Evolutionary conservation across 768 basidiomycete genomes (phyloP), one percentile per base, ranked within the genome.

Genomic region (Leccinum rimulosum): DNA sequence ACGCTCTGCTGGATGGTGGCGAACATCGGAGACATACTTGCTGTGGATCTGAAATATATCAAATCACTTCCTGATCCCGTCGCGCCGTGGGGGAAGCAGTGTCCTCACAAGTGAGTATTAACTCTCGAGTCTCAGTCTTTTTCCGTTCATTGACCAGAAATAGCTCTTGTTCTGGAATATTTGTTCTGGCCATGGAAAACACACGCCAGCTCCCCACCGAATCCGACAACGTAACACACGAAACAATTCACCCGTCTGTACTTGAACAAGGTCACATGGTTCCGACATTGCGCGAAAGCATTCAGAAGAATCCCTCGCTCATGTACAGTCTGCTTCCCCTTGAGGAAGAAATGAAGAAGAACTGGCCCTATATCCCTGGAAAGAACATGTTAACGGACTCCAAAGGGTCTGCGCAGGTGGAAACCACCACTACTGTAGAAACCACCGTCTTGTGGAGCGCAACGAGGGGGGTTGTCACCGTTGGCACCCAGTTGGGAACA

Each of bases 1-100:
- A 79, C 84, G 14, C 73, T 91, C 52, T 71, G 73, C 47, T 87
- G 86, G 86, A 86, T 88, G 84, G 78, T 77, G 55, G 81, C 85
- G 4, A 81, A 87, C 60, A 71, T 89, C 31, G 76, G 73, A 36
- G 76, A 80, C 50, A 79, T 84, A 14, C 69, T 90, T 33, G 82
- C 82, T 3, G 66, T 89, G 54, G 85, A 91, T 65, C 62, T 76
- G 33, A 61, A 72, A 10, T 89, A 91, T 61, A 60, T 88, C 8
- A 67, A 66, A 43, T 74, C 77, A 12, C 76, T 86, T 17, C 74
- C 79, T 1, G 70, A 79, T 10, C 86, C 88, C 2, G 78, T 76
- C 4, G 78, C 77, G 3, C 75, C 77, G 12, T 90, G 87, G 86
- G 88, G 88, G 11, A 66, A 75, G 57, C 87, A 85, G 61, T 68